These are phyloP conservation scores for Eimeria praecox DNA, from an alignment of 169 alveolate genomes.

Conservation along the genomic window DNA sequence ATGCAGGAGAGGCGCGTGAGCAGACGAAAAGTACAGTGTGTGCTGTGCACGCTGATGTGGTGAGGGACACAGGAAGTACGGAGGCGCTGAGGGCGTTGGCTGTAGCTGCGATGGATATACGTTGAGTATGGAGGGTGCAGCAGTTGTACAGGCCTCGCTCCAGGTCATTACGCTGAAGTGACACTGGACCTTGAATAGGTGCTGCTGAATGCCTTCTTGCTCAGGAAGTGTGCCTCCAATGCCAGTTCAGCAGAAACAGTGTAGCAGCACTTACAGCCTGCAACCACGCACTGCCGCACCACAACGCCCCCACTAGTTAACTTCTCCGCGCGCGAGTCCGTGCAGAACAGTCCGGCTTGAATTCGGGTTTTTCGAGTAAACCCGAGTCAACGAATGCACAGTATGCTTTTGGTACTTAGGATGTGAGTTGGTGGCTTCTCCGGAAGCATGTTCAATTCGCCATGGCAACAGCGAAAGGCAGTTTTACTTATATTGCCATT, in stretches of 20 bases:
- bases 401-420: not conserved
- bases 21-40: not conserved
- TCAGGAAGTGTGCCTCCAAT: not conserved
- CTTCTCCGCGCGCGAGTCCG: not conserved
- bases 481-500: not conserved
- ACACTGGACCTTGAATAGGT: not conserved
- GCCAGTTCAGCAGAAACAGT: not conserved
- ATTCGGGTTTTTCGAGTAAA: not conserved
- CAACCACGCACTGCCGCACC: not conserved
- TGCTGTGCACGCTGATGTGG: not conserved
- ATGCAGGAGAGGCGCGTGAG: not conserved
- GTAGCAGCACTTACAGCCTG: not conserved
- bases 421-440: not conserved
- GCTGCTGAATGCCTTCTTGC: not conserved
- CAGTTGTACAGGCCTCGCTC: not conserved
- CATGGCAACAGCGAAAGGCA: not conserved
- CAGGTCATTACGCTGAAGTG: not conserved
- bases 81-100: not conserved
- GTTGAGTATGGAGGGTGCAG: not conserved
- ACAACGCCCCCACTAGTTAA: not conserved
- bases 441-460: not conserved
- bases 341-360: not conserved
- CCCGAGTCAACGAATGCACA: not conserved
- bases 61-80: slow-evolving; percentile 8
- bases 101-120: not conserved